Base-by-base conservation (phyloP, 2,329 filamentous ascomycete species). In the Eutypella sp. region DNA sequence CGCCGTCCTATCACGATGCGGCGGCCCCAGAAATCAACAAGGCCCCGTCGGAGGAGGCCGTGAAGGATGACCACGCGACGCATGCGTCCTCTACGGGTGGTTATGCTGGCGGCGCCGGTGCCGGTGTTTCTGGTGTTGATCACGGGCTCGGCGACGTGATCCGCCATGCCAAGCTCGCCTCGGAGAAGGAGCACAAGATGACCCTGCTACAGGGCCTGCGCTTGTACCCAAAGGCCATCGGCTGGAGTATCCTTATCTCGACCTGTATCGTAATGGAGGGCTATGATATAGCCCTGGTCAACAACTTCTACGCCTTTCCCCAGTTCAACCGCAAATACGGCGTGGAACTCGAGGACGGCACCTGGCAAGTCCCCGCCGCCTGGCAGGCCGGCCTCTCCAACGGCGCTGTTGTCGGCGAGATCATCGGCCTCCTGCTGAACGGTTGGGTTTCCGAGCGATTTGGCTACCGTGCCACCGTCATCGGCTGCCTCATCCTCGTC, bases 231-330 rank as follows among this genome's bases (percentile, higher is more conserved):
- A 92, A 95, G 71, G 90, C 90, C 19, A 84, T 95, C 46, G 77
- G 72, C 19, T 96, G 89, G 88, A 89, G 84, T 57, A 60, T 95
- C 42, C 72, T 95, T 48, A 91, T 96, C 65, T 92, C 86, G n/a
- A 92, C 88, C 0, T 91, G 87, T 63, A 93, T 95, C 59, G 82
- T 81, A 58, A 96, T 96, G 90, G 89, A 95, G 66, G 89, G 88
- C 27, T 95, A 91, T 69, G 89, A 95, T 61, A 75, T 93, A 47
- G 84, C 81, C 58, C 72, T 95, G 44, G 81, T 93, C 57, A 89
- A 85, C 71, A 91, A 91, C 67, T 89, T 93, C 61, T 91, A 77
- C 51, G 77, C 75, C 33, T 78, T 79, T 45, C 69, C 72, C 4
- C 73, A 78, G 55, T 82, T 82, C 64, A 78, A 77, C 54, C 62